Evolutionary conservation across 129 eudicot genomes (phyloP).

Genomic region (Flaveria brownii): DNA sequence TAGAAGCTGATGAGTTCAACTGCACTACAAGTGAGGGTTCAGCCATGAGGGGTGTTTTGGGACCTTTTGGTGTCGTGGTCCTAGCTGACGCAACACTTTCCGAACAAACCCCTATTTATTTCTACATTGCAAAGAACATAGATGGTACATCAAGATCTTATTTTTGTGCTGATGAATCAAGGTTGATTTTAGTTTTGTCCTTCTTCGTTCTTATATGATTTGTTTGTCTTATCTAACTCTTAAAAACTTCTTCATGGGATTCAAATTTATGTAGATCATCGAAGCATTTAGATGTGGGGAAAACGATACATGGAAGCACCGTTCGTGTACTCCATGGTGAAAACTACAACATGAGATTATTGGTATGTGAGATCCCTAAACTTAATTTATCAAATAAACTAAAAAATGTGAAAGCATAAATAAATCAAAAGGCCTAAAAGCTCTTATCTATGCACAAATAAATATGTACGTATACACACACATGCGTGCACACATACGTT

Average conservation of each 20-base stretch:
- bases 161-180: slow-evolving; percentile 75
- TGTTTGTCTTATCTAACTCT: background rate
- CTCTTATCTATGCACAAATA: no score
- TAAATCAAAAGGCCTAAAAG: no score
- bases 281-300: slow-evolving; percentile 54
- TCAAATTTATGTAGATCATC: slow-evolving; percentile 58
- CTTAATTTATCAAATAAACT: no score
- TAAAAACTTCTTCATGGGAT: background rate
- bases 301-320: slow-evolving; percentile 60
- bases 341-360: slow-evolving; percentile 62
- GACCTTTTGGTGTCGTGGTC: slow-evolving; percentile 81
- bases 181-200: slow-evolving; percentile 38
- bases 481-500: no score
- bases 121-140: slow-evolving; percentile 55
- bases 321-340: slow-evolving; percentile 80
- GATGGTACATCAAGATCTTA: slow-evolving; percentile 55
- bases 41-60: slow-evolving; percentile 54
- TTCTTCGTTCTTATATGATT: background rate
- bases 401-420: no score
- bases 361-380: slow-evolving; percentile 50
- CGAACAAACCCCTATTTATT: slow-evolving; percentile 72
- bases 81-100: slow-evolving; percentile 60
- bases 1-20: slow-evolving; percentile 50
- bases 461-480: no score
- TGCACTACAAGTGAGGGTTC: slow-evolving; percentile 66